phyloP scores from a whole-genome alignment of 2,329 filamentous ascomycete genomes.

The Alternaria triticimaculans region DNA sequence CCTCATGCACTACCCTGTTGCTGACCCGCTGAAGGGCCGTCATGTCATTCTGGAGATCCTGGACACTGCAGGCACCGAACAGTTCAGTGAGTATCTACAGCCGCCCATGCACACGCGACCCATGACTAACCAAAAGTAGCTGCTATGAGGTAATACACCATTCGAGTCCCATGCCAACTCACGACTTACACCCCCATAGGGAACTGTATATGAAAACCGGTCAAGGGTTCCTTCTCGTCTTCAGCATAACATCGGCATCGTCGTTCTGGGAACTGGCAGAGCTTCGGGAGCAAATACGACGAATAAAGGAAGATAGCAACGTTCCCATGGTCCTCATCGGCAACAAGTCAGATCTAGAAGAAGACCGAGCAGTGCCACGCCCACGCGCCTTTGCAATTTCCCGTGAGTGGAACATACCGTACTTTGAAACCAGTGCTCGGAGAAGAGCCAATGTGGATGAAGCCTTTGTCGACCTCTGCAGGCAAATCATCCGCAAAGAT shows the following conservation, averaged over 20 bases:
- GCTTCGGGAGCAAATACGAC: constrained; percentile 86
- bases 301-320: constrained; percentile 86
- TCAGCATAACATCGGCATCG: constrained; percentile 85
- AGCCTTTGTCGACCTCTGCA: constrained; percentile 83
- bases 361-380: constrained; percentile 78
- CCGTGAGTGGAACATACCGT: constrained; percentile 87
- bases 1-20: not conserved
- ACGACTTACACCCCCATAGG: constrained; percentile 26
- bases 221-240: constrained; percentile 89
- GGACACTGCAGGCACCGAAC: constrained; percentile 89
- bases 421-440: constrained; percentile 88
- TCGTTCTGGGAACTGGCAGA: constrained; percentile 83
- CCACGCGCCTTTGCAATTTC: constrained; percentile 82
- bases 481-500: constrained; percentile 81
- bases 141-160: constrained; percentile 42
- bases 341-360: constrained; percentile 90
- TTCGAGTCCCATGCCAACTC: constrained; percentile 18
- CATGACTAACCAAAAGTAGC: constrained; percentile 31
- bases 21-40: constrained; percentile 66
- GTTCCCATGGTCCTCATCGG: constrained; percentile 89
- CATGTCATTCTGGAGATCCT: constrained; percentile 91
- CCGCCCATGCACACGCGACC: not conserved
- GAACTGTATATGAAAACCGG: constrained; percentile 81
- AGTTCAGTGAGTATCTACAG: constrained; percentile 73
- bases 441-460: constrained; percentile 88